Base-by-base conservation (phyloP, 352 stramenopile genomes). In the Phytophthora quininea region DNA sequence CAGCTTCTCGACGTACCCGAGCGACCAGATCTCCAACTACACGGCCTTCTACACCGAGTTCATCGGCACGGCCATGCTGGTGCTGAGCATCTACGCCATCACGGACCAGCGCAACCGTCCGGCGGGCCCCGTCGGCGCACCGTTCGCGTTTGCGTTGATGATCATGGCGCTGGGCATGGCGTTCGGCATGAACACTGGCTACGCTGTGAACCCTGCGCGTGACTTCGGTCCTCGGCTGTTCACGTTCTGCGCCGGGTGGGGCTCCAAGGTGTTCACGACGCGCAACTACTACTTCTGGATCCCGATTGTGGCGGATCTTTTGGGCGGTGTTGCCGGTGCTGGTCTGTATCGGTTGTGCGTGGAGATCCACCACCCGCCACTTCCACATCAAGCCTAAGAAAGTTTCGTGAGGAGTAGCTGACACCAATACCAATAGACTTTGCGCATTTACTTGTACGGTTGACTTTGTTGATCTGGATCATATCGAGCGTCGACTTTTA, bases 141-240 rank as follows among this genome's bases (percentile, higher is more conserved):
- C 81, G 2, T 64, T 77, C 31, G 62, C 77, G 10, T 73, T 83
- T 46, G 73, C 68, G 37, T 33, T 85, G 14, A 63, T 90, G 40
- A 78, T 90, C 67, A 75, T 80, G 53, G 76, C 63, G 3, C 64
- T 89, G 38, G 76, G 80, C 32, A 87, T 89, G 71, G 74, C 76
- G 11, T 84, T 89, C 45, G 78, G 78, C 48, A 71, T 71, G 54
- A 79, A 79, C 54, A 76, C 76, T 5, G 73, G 72, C 33, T 78
- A 81, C 58, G 75, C 76, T 6, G 59, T 88, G 48, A 88, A 88
- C 67, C 79, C 79, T 1, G 79, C 79, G 5, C 71, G 74, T 45
- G 79, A 88, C 67, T 77, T 88, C 27, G 76, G 71, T 53, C 76
- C 76, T 64, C 76, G 76, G 37, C 49, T 84, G 10, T 67, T 79